Conservation (phyloP, 805 yeast genomes). For the Starmerella riodocensis region DNA sequence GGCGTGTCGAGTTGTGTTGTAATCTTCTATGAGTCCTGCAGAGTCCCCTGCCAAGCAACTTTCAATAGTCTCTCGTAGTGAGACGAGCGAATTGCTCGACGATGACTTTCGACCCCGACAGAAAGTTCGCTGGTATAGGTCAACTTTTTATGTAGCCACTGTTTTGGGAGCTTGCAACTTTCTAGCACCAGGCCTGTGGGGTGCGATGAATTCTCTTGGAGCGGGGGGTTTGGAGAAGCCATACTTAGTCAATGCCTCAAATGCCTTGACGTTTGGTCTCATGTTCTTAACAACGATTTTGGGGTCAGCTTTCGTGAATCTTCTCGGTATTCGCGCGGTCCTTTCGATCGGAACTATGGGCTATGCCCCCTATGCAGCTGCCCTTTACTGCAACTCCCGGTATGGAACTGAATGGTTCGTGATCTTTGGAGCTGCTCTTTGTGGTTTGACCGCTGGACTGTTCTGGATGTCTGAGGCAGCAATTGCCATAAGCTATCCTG, state of each 20-base stretch:
- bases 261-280: conserved; percentile 18
- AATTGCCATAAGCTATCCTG: conserved; percentile 20
- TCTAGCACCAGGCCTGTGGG: conserved; percentile 22
- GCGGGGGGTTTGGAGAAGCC: conserved; percentile 20
- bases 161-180: conserved; percentile 18
- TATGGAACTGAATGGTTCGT: conserved; percentile 21
- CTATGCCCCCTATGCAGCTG: conserved; percentile 21
- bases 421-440: conserved; percentile 18
- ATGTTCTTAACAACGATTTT: conserved; percentile 16
- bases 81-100: too few relatives aligned
- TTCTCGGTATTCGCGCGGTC: conserved; percentile 15
- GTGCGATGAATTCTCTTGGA: conserved; percentile 20
- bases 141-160: conserved; percentile 16
- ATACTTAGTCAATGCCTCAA: conserved; percentile 17
- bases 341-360: conserved; percentile 20
- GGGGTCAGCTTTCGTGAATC: conserved; percentile 12
- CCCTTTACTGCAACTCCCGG: conserved; percentile 18
- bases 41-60: too few relatives aligned
- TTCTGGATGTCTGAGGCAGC: conserved; percentile 23
- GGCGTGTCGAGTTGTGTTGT: too few relatives aligned
- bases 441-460: conserved; percentile 22
- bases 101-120: background rate
- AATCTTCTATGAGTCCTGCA: too few relatives aligned
- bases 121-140: conserved; percentile 14
- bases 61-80: too few relatives aligned